A percentile compares a stretch with the other conserved stretches of the same genome.
phyloP scores from a whole-genome alignment of 805 yeast genomes.

The Saccharomyces cerevisiae region DNA sequence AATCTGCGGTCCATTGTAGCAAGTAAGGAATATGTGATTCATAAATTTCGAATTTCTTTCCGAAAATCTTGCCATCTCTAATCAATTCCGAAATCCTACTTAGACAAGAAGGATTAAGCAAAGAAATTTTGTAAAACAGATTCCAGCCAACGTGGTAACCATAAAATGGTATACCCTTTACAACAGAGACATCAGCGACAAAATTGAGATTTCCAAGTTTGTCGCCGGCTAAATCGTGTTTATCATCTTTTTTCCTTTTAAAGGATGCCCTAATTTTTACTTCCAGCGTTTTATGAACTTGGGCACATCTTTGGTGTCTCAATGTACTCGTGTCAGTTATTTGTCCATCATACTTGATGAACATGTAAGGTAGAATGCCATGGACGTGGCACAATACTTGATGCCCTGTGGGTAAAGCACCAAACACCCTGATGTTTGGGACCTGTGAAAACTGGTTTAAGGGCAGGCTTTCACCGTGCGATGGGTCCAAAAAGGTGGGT shows the following conservation, averaged over 20 bases:
- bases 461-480: slow-evolving; percentile 30
- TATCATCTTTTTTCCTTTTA: slow-evolving; percentile 5
- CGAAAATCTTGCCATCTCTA: slow-evolving; percentile 36
- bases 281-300: slow-evolving; percentile 41
- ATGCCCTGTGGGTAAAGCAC: slow-evolving; percentile 54
- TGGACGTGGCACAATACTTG: slow-evolving; percentile 66
- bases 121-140: slow-evolving; percentile 58
- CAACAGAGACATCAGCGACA: slow-evolving; percentile 52
- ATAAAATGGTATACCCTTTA: slow-evolving; percentile 74
- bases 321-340: slow-evolving; percentile 16
- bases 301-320: slow-evolving; percentile 31
- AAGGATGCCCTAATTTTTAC: slow-evolving; percentile 34
- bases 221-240: not conserved
- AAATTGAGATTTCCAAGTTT: slow-evolving; percentile 29
- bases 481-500: slow-evolving; percentile 48
- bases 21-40: slow-evolving; percentile 77
- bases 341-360: slow-evolving; percentile 49
- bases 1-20: slow-evolving; percentile 75
- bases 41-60: slow-evolving; percentile 40
- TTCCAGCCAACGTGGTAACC: slow-evolving; percentile 66
- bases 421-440: slow-evolving; percentile 74
- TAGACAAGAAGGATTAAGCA: slow-evolving; percentile 54
- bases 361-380: slow-evolving; percentile 77
- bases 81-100: slow-evolving; percentile 47
- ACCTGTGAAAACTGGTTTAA: slow-evolving; percentile 38